Percentiles rank a stretch among this genome's conserved stretches.
Evolutionary conservation across 305 asterid species (phyloP).

Genomic region (Stenogyne calaminthoides): DNA sequence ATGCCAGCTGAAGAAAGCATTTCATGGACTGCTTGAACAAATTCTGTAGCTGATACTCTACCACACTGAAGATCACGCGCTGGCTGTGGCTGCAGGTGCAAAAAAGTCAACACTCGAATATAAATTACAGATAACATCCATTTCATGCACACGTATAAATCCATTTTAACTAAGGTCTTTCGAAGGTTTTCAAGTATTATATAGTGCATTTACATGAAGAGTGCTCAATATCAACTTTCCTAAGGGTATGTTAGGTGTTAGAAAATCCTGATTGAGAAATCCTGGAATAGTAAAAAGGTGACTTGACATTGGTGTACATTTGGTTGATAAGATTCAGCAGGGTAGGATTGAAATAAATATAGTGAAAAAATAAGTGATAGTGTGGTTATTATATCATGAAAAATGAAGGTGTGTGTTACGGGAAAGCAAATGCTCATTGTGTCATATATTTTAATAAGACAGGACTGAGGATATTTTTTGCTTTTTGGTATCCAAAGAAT

Average conservation of each 20-base stretch:
- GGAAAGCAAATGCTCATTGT: background rate
- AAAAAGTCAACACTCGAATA: slow-evolving; percentile 14
- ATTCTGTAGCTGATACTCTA: slow-evolving; percentile 82
- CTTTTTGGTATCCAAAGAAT: background rate
- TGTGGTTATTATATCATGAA: too few species aligned
- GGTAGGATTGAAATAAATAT: too few species aligned
- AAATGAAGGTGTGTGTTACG: too few species aligned
- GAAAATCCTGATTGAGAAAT: too few species aligned
- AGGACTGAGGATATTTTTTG: background rate
- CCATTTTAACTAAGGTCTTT: slow-evolving; percentile 1
- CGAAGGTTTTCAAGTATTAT: slow-evolving; percentile 5
- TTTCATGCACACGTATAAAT: background rate
- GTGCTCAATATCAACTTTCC: background rate
- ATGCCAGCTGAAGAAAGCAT: slow-evolving; percentile 98
- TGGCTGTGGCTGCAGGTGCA: slow-evolving; percentile 53
- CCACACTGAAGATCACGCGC: slow-evolving; percentile 79
- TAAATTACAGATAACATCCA: background rate
- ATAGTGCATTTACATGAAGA: background rate
- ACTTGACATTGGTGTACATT: too few species aligned
- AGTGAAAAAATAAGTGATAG: too few species aligned
- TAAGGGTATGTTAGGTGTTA: background rate
- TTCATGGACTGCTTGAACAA: slow-evolving; percentile 95
- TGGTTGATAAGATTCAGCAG: too few species aligned
- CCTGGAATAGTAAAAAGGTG: too few species aligned
- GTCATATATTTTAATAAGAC: background rate